Percentiles rank a stretch among this genome's conserved stretches.
Conservation (phyloP, 73 alveolate genomes). For the Blepharisma japonicum region DNA sequence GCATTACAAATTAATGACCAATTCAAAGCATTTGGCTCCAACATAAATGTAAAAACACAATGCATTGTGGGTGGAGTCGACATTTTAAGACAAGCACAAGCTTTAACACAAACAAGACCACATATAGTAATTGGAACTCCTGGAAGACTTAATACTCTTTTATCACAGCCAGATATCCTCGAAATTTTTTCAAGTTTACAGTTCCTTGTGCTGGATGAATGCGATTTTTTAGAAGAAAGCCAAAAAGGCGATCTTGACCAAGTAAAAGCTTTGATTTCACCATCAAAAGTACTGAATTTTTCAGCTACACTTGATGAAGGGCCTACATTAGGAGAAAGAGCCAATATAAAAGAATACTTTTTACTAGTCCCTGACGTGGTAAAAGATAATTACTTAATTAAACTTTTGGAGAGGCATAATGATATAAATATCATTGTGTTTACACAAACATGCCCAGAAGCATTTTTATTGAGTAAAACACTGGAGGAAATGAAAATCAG, state of each 20-base stretch:
- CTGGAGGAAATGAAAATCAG: constrained; percentile 49
- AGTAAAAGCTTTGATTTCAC: neutral
- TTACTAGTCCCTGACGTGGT: constrained; percentile 27
- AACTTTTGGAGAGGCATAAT: neutral
- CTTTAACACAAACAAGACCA: constrained; percentile 73
- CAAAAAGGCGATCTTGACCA: constrained; percentile 34
- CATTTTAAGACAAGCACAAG: constrained; percentile 66
- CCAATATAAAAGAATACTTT: neutral
- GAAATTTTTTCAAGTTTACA: constrained; percentile 62
- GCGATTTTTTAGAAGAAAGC: constrained; percentile 81
- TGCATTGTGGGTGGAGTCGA: constrained; percentile 91
- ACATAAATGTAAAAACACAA: constrained; percentile 70
- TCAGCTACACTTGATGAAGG: constrained; percentile 40
- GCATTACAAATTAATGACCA: constrained; percentile 85
- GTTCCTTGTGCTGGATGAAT: constrained; percentile 94
- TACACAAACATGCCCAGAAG: constrained; percentile 13
- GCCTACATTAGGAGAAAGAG: constrained; percentile 12
- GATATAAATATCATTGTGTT: constrained; percentile 6
- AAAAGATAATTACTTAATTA: neutral
- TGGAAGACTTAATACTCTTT: constrained; percentile 78
- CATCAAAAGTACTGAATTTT: constrained; percentile 26
- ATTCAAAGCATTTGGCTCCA: constrained; percentile 79
- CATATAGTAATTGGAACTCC: constrained; percentile 95
- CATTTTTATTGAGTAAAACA: constrained; percentile 35
- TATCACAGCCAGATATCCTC: constrained; percentile 59